Evolutionary conservation across 2,329 filamentous ascomycete genomes (phyloP), one percentile per base, ranked within the genome.

Genomic region (Pyrenochaeta sp.): DNA sequence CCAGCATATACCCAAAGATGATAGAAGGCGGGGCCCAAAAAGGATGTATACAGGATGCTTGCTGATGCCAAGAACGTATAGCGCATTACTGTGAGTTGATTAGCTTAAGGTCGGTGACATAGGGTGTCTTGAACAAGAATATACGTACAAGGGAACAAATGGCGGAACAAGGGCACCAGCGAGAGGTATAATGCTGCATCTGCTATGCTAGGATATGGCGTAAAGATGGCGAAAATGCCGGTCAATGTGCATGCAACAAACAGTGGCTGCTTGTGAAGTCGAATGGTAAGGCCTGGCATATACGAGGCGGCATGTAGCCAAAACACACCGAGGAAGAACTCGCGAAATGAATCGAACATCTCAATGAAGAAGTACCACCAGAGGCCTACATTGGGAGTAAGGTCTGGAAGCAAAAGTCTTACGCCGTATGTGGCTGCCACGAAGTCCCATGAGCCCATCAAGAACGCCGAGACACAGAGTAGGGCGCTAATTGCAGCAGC

Each of bases 311-410:
- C 86, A 73, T 99, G 95, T 56, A 99, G 84, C 92, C 96, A 98
- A 79, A 99, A 99, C 43, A 99, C 93, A 49, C 91, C 95, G 2
- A 99, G 85, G 82, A 98, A 99, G 82, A 99, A 99, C 65, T 90
- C 89, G 33, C 95, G 86, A 83, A 99, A 99, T 1, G 93, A 94
- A 78, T 99, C 95, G 74, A 99, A 99, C 87, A 99, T 99, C 74
- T 99, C 94, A 64, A 96, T 96, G 73, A 99, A 98, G 79, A 99
- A 99, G 78, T 99, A 99, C 95, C 95, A 99, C 95, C 95, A 99
- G 1, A 99, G 82, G 1, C 95, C 95, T 27, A 96, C 90, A 63
- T 98, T 99, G 11, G 95, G 95, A 0, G 94, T 96, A 35, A 99
- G 83, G 72, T 99, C 95, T 7, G 92, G 91, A 2, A 99, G 85